phyloP scores from a whole-genome alignment of 2,329 filamentous ascomycete genomes.

The Hypoxylon sp. region DNA sequence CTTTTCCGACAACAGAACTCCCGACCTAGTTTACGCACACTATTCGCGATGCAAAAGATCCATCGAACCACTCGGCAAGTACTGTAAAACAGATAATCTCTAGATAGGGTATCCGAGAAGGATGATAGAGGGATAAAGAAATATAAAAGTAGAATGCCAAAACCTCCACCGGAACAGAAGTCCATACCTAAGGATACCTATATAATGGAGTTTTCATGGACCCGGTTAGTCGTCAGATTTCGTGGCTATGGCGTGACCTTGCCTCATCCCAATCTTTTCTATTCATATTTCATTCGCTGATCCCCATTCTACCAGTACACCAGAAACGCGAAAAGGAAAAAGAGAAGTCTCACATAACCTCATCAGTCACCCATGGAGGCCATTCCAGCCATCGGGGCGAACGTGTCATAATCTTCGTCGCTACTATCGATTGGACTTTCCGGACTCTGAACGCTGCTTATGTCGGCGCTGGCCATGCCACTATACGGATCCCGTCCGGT shows the following conservation, averaged over 20 bases:
- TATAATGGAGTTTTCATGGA: conserved; percentile 31
- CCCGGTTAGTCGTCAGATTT: conserved; percentile 46
- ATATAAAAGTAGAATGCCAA: conserved; percentile 23
- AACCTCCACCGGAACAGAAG: conserved; percentile 7
- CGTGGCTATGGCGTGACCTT: conserved; percentile 51
- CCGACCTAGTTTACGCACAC: conserved; percentile 26
- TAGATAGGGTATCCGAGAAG: conserved; percentile 42
- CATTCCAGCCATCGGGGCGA: conserved; percentile 55
- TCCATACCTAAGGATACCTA: conserved; percentile 30
- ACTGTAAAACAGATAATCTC: conserved; percentile 35
- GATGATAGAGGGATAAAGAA: conserved; percentile 22
- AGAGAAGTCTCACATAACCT: conserved; percentile 2
- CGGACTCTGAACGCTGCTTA: conserved; percentile 66
- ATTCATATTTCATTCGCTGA: conserved; percentile 37
- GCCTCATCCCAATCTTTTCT: conserved; percentile 42
- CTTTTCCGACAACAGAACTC: conserved; percentile 29
- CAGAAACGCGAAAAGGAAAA: conserved; percentile 15
- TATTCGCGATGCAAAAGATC: conserved; percentile 29
- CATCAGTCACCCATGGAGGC: conserved; percentile 50
- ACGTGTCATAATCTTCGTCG: conserved; percentile 68
- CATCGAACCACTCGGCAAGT: conserved; percentile 10
- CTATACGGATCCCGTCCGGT: conserved; percentile 56
- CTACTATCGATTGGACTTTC: conserved; percentile 64
- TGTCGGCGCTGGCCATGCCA: conserved; percentile 62
- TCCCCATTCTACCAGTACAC: conserved; percentile 33